phyloP scores from a whole-genome alignment of 2,329 filamentous ascomycete genomes.

The Colletotrichum siamense region DNA sequence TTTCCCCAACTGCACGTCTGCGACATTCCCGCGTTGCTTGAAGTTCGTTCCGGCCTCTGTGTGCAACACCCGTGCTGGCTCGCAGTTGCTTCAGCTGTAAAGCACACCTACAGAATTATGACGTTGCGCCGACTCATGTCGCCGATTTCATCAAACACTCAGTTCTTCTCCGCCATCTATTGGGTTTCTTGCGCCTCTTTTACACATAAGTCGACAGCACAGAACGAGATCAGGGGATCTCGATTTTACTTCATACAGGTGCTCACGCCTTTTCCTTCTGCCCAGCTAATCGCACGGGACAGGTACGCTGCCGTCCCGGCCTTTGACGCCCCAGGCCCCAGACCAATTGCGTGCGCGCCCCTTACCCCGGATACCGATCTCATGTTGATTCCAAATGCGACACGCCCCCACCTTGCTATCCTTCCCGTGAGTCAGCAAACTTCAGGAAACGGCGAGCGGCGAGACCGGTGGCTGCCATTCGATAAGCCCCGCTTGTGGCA shows the following conservation, averaged over 20 bases:
- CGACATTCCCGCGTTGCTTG: not conserved
- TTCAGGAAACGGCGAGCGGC: not conserved
- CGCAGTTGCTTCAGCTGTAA: not conserved
- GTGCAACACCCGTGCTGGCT: not conserved
- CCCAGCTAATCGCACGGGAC: not conserved
- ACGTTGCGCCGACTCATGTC: not conserved
- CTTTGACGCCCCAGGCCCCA: not conserved
- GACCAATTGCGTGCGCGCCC: not conserved
- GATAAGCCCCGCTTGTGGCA: not conserved
- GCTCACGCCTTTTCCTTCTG: not conserved
- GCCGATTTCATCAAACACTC: not conserved
- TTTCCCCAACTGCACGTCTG: not conserved
- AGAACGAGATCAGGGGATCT: not conserved
- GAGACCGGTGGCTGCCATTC: not conserved
- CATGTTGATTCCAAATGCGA: slow-evolving; percentile 5
- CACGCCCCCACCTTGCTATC: not conserved
- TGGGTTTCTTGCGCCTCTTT: not conserved
- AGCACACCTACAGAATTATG: not conserved
- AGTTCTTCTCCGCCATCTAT: not conserved
- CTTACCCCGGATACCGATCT: not conserved
- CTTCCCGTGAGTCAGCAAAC: not conserved
- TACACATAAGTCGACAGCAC: not conserved
- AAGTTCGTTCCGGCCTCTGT: not conserved
- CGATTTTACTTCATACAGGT: not conserved
- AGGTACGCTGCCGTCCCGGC: not conserved